These are phyloP conservation scores for Lactifluus pinguis DNA, from an alignment of 768 basidiomycete species.

Conservation along the genomic window DNA sequence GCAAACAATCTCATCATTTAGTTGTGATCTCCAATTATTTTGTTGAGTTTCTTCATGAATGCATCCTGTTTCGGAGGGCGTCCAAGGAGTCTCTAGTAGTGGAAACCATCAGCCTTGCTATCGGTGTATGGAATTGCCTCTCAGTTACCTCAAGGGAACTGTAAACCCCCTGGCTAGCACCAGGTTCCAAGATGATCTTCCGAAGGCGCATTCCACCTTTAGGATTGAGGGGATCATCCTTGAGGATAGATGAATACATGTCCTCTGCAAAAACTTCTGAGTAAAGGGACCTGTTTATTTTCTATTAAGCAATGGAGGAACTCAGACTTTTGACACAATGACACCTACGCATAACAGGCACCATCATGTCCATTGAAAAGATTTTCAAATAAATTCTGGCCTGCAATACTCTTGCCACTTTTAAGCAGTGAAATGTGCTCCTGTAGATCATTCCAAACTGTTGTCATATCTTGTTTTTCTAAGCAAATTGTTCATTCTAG, in stretches of 20 bases:
- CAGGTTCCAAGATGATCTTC: slow-evolving; percentile 62
- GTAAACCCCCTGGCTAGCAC: slow-evolving; percentile 72
- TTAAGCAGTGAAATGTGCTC: slow-evolving; percentile 64
- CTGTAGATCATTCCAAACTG: slow-evolving; percentile 67
- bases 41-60: slow-evolving; percentile 9
- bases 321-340: not conserved
- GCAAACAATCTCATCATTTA: too few relatives aligned
- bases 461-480: slow-evolving; percentile 66
- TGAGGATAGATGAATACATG: slow-evolving; percentile 71
- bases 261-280: slow-evolving; percentile 55
- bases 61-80: slow-evolving; percentile 17
- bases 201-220: slow-evolving; percentile 59
- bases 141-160: slow-evolving; percentile 58
- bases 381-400: slow-evolving; percentile 70
- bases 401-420: slow-evolving; percentile 47
- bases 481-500: slow-evolving; percentile 8
- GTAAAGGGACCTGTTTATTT: slow-evolving; percentile 43
- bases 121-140: too few relatives aligned
- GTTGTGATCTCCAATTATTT: slow-evolving; percentile 9
- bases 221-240: slow-evolving; percentile 67
- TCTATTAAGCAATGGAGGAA: not conserved
- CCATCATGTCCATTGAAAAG: slow-evolving; percentile 67
- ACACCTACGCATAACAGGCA: slow-evolving; percentile 56
- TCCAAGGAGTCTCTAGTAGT: slow-evolving; percentile 15
- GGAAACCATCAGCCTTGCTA: too few relatives aligned